Base-by-base conservation (phyloP, 192 early-diverging fungal genomes). In the Backusella tarrabulga region DNA sequence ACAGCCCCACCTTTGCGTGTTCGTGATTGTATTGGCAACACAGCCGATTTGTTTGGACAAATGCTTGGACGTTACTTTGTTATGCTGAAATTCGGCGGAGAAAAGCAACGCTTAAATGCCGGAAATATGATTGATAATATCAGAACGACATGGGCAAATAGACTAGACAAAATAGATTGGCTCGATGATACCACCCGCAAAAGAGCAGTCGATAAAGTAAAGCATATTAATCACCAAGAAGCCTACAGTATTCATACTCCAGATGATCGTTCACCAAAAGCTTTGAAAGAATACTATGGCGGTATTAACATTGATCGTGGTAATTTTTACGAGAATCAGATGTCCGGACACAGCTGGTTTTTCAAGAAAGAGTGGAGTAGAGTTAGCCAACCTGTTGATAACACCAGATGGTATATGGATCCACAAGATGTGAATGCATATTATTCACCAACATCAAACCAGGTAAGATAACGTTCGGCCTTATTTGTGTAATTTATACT, bases 291-390 rank as follows among this genome's bases (percentile, higher is more conserved):
- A 0, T 92, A 91, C 71, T 87, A 90, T 77, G 76, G 78, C 50
- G 83, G 85, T 32, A 44, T 94, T 29, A 78, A 73, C 2, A 83
- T 92, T 23, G 72, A 85, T 21, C 69, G 68, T 23, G 38, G 72
- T 1, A 76, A 79, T 3, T 94, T 87, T 78, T 93, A 92, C 79
- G 86, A 90, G 50, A 94, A 93, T 77, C 84, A 89, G 32, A 80
- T 91, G 17, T 83, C 81, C 23, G 78, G 83, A 1, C 78, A 83
- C 7, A 67, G 68, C 34, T 94, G 86, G 88, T 34, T 50, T 56
- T 50, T 75, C 32, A 29, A 73, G 9, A 56, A 79, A 29, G 34
- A 34, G 9, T 76, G 85, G 74, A 29, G 34, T 0, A 26, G 76
- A 9, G 32, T 85, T 72, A 72, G 83, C n/a, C 71, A 85, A 21